These are phyloP conservation scores for Flaveria brownii DNA, from an alignment of 129 eudicot species.

Conservation along the genomic window DNA sequence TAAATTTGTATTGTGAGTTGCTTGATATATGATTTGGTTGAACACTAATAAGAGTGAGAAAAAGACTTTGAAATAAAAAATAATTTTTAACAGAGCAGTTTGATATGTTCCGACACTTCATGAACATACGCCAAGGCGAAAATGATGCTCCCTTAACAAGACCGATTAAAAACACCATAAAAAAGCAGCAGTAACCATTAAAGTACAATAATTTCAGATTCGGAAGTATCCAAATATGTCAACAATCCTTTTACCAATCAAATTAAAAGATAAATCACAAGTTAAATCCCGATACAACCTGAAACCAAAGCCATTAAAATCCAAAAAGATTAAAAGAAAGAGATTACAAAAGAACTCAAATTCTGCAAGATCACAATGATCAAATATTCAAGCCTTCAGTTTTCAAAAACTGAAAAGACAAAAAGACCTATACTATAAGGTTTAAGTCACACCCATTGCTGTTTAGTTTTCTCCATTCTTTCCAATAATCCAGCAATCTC, in stretches of 20 bases:
- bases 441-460: slow-evolving; percentile 49
- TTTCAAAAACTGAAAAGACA: slow-evolving; percentile 13
- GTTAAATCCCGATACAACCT: slow-evolving; percentile 8
- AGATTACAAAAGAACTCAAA: neutral
- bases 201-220: slow-evolving; percentile 12
- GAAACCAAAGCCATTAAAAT: slow-evolving; percentile 9
- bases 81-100: no score
- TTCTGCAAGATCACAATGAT: slow-evolving; percentile 23
- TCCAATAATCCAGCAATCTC: slow-evolving; percentile 79
- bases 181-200: neutral
- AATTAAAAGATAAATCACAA: slow-evolving; percentile 6
- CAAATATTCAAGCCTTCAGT: neutral
- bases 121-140: neutral
- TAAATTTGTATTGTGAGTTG: no score
- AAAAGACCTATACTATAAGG: neutral
- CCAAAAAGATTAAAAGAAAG: neutral
- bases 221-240: slow-evolving; percentile 18
- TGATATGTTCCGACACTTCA: no score
- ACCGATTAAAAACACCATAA: neutral
- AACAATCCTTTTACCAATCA: slow-evolving; percentile 6
- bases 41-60: neutral
- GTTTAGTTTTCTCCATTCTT: slow-evolving; percentile 88
- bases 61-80: no score
- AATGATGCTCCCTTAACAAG: neutral
- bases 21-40: no score